These are phyloP conservation scores for Ilex aquifolium DNA, from an alignment of 257 asterid genomes.

Conservation along the genomic window DNA sequence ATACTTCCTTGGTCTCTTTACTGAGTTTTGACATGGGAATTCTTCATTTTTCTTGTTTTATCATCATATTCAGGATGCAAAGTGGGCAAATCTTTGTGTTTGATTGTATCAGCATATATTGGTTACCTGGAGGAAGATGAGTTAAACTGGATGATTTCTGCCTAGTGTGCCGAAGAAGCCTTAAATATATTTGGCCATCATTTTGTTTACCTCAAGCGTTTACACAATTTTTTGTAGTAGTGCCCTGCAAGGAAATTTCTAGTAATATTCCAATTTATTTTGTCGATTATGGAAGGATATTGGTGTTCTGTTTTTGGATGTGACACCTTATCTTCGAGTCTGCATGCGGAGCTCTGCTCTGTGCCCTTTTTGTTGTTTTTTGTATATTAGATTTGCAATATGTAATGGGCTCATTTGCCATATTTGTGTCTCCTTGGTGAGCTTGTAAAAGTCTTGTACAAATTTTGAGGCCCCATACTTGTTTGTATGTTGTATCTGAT, in stretches of 20 bases:
- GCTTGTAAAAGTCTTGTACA: slow-evolving; percentile 30
- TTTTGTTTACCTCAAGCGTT: slow-evolving; percentile 30
- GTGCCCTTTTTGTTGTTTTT: slow-evolving; percentile 13
- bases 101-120: slow-evolving; percentile 26
- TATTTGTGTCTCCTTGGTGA: slow-evolving; percentile 13
- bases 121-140: slow-evolving; percentile 40
- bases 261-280: slow-evolving; percentile 10
- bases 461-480: slow-evolving; percentile 13
- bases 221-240: slow-evolving; percentile 16
- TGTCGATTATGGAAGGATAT: slow-evolving; percentile 21
- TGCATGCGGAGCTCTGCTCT: neutral
- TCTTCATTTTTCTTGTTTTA: slow-evolving; percentile 37
- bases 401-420: slow-evolving; percentile 20
- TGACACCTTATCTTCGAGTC: neutral
- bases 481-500: slow-evolving; percentile 8
- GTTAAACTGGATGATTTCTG: slow-evolving; percentile 45
- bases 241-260: slow-evolving; percentile 24
- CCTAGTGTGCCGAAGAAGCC: slow-evolving; percentile 48
- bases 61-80: slow-evolving; percentile 67
- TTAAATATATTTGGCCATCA: slow-evolving; percentile 30
- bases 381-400: slow-evolving; percentile 16
- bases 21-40: slow-evolving; percentile 39
- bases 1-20: neutral
- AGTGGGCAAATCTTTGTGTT: slow-evolving; percentile 38
- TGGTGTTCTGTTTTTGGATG: neutral